These are phyloP conservation scores for Vitis cinerea DNA, from an alignment of 164 flowering plant genomes.

Conservation along the genomic window DNA sequence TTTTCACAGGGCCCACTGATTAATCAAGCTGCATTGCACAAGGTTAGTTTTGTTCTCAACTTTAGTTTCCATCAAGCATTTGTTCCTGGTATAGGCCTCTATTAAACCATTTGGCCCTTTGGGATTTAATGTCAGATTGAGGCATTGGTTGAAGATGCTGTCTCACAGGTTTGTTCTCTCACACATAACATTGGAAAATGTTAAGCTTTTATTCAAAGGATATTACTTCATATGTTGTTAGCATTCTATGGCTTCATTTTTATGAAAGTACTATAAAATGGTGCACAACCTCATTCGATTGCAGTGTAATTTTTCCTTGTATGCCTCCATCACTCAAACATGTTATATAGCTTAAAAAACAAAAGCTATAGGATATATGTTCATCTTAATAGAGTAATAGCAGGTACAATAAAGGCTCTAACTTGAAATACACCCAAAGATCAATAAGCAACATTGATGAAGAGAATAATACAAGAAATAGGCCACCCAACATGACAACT, in stretches of 20 bases:
- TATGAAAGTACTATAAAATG: background rate
- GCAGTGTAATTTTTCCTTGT: too few species aligned
- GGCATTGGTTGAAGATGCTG: constrained; percentile 74
- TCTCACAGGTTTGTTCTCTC: constrained; percentile 64
- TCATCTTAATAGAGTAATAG: too few species aligned
- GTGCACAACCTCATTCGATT: background rate
- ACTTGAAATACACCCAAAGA: too few species aligned
- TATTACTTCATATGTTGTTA: background rate
- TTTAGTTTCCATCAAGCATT: background rate
- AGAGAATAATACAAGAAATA: too few species aligned
- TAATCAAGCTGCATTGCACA: constrained; percentile 86
- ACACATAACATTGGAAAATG: background rate
- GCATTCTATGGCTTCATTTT: background rate
- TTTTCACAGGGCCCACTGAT: constrained; percentile 86
- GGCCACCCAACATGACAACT: too few species aligned
- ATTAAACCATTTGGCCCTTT: background rate
- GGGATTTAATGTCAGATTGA: constrained; percentile 58
- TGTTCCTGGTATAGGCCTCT: background rate
- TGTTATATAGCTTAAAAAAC: too few species aligned
- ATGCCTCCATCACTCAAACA: too few species aligned
- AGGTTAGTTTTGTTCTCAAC: constrained; percentile 42
- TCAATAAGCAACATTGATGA: too few species aligned
- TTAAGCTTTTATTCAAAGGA: background rate
- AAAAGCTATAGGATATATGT: too few species aligned
- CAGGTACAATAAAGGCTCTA: too few species aligned